These are phyloP conservation scores for Dothiorella sarmentorum DNA, from an alignment of 2,329 filamentous ascomycete species.

Conservation along the genomic window DNA sequence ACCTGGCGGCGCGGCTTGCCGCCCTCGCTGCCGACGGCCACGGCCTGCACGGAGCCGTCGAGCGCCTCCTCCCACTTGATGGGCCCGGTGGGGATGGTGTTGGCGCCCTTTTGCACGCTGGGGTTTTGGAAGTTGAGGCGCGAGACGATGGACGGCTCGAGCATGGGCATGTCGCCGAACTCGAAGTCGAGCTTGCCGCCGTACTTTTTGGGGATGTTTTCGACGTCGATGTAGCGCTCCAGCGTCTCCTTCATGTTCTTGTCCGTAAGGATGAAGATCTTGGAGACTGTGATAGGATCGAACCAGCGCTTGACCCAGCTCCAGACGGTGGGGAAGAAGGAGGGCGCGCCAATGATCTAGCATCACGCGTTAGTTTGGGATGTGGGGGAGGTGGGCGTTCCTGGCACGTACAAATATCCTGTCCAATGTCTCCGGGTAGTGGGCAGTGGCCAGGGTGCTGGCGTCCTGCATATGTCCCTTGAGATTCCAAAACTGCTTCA, in stretches of 20 bases:
- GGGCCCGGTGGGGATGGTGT: slow-evolving; percentile 47
- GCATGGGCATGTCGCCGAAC: slow-evolving; percentile 69
- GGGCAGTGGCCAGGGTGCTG: slow-evolving; percentile 79
- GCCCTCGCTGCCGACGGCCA: slow-evolving; percentile 44
- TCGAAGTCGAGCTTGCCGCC: slow-evolving; percentile 81
- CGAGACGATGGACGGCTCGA: slow-evolving; percentile 57
- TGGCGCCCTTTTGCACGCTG: slow-evolving; percentile 30
- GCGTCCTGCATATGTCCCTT: slow-evolving; percentile 93
- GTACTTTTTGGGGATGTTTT: slow-evolving; percentile 84
- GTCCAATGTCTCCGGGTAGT: slow-evolving; percentile 93
- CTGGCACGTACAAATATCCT: slow-evolving; percentile 60
- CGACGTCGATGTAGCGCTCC: slow-evolving; percentile 73
- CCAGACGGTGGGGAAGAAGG: slow-evolving; percentile 92
- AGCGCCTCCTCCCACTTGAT: slow-evolving; percentile 45
- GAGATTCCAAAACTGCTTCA: slow-evolving; percentile 95
- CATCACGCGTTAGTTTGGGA: not conserved
- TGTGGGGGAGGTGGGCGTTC: too few relatives aligned
- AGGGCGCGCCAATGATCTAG: slow-evolving; percentile 80
- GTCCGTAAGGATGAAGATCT: slow-evolving; percentile 84
- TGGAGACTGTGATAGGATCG: slow-evolving; percentile 76
- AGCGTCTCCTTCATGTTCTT: slow-evolving; percentile 74
- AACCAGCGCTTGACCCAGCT: slow-evolving; percentile 96
- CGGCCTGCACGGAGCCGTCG: slow-evolving; percentile 43
- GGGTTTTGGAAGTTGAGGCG: slow-evolving; percentile 41
- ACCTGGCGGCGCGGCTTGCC: slow-evolving; percentile 39